Conservation (phyloP, 257 asterid genomes). For the Petunia axillaris region DNA sequence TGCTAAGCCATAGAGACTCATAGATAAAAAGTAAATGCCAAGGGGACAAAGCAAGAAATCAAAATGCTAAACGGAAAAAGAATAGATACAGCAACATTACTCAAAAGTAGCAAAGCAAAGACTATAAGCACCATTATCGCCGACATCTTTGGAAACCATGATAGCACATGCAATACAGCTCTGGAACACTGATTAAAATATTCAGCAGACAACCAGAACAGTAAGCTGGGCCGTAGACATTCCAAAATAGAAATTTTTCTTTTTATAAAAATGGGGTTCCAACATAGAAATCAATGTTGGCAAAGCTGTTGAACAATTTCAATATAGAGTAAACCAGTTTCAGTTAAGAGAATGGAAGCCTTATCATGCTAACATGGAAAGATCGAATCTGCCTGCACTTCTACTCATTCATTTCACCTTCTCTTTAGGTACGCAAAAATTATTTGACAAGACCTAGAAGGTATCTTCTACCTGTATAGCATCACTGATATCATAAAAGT, state of each 20-base stretch:
- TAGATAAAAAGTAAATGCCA: background rate
- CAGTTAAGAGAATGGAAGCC: background rate
- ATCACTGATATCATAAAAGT: conserved; percentile 2
- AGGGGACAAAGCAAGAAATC: background rate
- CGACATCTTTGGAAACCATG: conserved; percentile 3
- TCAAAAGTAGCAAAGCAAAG: conserved; percentile 19
- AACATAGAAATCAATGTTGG: conserved; percentile 10
- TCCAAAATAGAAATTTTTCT: background rate
- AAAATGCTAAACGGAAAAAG: background rate
- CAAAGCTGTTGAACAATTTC: conserved; percentile 8
- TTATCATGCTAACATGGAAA: conserved; percentile 1
- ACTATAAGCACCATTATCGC: conserved; percentile 10
- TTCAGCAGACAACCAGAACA: conserved; percentile 17
- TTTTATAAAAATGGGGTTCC: background rate
- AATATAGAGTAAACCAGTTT: conserved; percentile 12
- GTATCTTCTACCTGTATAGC: conserved; percentile 4
- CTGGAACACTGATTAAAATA: background rate
- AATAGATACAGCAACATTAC: conserved; percentile 4
- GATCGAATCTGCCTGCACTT: background rate
- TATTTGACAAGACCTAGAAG: background rate
- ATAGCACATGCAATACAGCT: conserved; percentile 1
- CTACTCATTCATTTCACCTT: conserved; percentile 1
- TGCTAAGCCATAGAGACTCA: background rate
- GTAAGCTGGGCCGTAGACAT: background rate
- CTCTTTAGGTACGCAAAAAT: background rate